These are phyloP conservation scores for Sugiyamaella castrensis DNA, from an alignment of 1,139 yeast species.

Conservation along the genomic window DNA sequence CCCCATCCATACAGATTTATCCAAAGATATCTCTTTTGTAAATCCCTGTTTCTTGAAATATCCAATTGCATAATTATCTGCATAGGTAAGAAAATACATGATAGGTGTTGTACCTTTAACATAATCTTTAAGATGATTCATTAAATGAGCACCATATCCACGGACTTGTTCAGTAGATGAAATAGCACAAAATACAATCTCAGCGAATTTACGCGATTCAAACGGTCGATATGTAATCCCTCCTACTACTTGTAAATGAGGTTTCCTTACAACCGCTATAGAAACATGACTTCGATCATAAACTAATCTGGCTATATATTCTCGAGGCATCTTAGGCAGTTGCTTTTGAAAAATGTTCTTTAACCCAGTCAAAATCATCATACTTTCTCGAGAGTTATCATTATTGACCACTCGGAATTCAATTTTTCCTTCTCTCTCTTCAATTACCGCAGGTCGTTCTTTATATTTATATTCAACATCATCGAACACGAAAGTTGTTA, in stretches of 20 bases:
- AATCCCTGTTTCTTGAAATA: slow-evolving; percentile 97
- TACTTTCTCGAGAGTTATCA: slow-evolving; percentile 80
- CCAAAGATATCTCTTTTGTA: slow-evolving; percentile 87
- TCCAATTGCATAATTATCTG: slow-evolving; percentile 98
- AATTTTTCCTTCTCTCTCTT: slow-evolving; percentile 85
- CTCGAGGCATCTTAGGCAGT: slow-evolving; percentile 97
- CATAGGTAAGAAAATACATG: slow-evolving; percentile 87
- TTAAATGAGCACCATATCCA: slow-evolving; percentile 97
- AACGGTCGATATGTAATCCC: slow-evolving; percentile 97
- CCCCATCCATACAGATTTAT: slow-evolving; percentile 93
- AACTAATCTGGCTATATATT: slow-evolving; percentile 89
- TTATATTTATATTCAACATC: slow-evolving; percentile 82
- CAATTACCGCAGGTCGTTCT: slow-evolving; percentile 91
- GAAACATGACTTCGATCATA: slow-evolving; percentile 93
- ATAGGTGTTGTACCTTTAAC: slow-evolving; percentile 86
- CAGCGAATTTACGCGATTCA: slow-evolving; percentile 87
- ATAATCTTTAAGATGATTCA: slow-evolving; percentile 96
- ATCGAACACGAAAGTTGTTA: slow-evolving; percentile 59
- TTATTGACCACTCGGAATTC: slow-evolving; percentile 95
- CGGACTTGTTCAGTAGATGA: slow-evolving; percentile 96
- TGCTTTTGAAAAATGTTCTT: slow-evolving; percentile 97
- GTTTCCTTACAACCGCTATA: slow-evolving; percentile 92
- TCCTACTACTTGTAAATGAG: slow-evolving; percentile 84
- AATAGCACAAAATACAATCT: slow-evolving; percentile 96
- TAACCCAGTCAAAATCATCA: slow-evolving; percentile 90